Conservation (phyloP, 768 basidiomycete genomes). For the Pluteus cervinus region DNA sequence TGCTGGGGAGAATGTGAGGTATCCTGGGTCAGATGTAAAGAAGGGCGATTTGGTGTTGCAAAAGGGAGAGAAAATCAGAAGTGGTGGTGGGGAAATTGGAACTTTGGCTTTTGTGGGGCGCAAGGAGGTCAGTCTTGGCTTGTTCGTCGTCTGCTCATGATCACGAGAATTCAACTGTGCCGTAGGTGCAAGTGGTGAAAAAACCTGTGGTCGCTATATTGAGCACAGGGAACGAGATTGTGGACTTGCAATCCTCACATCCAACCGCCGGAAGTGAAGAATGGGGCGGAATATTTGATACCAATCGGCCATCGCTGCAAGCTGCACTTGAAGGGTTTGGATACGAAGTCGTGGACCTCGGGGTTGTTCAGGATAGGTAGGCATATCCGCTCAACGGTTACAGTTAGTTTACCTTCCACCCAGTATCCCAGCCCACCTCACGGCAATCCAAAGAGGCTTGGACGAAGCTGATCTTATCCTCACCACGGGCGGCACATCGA, state of each 20-base stretch:
- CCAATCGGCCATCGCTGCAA: conserved; percentile 75
- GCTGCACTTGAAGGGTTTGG: conserved; percentile 68
- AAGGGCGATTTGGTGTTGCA: conserved; percentile 63
- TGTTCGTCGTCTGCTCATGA: neutral
- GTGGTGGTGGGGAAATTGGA: conserved; percentile 78
- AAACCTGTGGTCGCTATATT: conserved; percentile 77
- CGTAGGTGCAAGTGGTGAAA: conserved; percentile 59
- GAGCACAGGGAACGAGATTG: conserved; percentile 82
- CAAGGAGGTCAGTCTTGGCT: conserved; percentile 43
- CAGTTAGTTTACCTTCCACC: conserved; percentile 4
- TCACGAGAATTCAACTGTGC: conserved; percentile 1
- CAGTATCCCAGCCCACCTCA: conserved; percentile 45
- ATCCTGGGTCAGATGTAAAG: conserved; percentile 67
- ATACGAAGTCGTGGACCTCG: conserved; percentile 74
- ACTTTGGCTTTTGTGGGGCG: conserved; percentile 76
- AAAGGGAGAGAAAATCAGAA: conserved; percentile 53
- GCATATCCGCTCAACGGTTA: conserved; percentile 12
- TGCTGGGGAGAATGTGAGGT: conserved; percentile 65
- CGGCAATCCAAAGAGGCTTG: conserved; percentile 51
- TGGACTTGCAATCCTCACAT: conserved; percentile 49
- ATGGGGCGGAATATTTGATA: conserved; percentile 80
- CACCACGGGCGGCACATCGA: conserved; percentile 87
- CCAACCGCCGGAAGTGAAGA: conserved; percentile 23
- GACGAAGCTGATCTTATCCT: conserved; percentile 67
- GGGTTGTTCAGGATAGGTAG: conserved; percentile 73